These are phyloP conservation scores for Elaeis guineensis DNA, from an alignment of 176 grass and related monocot species.

Conservation along the genomic window DNA sequence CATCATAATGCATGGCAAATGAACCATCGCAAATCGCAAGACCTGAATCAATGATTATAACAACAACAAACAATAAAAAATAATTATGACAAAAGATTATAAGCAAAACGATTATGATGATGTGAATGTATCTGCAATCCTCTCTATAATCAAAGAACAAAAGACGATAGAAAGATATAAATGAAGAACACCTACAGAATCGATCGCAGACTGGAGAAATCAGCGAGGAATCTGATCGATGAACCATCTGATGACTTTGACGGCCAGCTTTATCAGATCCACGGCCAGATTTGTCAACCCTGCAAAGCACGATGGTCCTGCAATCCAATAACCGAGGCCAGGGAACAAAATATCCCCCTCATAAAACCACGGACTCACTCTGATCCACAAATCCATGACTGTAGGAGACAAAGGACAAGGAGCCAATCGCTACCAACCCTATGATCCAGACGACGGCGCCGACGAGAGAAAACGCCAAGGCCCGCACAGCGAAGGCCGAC, in stretches of 20 bases:
- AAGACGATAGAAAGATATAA: not conserved
- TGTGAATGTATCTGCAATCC: no score
- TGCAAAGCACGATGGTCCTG: constrained; percentile 33
- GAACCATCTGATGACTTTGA: constrained; percentile 54
- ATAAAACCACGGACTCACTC: no score
- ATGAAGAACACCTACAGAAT: not conserved
- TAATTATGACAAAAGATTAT: no score
- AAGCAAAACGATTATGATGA: no score
- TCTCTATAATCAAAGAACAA: not conserved
- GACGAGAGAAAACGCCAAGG: constrained; percentile 39
- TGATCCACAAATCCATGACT: no score
- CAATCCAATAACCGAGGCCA: not conserved
- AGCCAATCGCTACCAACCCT: constrained; percentile 23
- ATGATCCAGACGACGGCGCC: constrained; percentile 49
- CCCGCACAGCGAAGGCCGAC: constrained; percentile 39
- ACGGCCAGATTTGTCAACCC: constrained; percentile 35
- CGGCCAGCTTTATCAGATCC: constrained; percentile 45
- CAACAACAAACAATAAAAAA: no score
- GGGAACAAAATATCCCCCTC: not conserved
- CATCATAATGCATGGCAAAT: no score
- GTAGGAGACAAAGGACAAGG: not conserved
- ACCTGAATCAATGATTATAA: no score
- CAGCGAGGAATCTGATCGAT: constrained; percentile 44
- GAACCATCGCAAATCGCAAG: no score
- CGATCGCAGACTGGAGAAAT: not conserved